Evolutionary conservation across 2,329 filamentous ascomycete genomes (phyloP), one percentile per base, ranked within the genome.

Genomic region (Ascomycota sp.): DNA sequence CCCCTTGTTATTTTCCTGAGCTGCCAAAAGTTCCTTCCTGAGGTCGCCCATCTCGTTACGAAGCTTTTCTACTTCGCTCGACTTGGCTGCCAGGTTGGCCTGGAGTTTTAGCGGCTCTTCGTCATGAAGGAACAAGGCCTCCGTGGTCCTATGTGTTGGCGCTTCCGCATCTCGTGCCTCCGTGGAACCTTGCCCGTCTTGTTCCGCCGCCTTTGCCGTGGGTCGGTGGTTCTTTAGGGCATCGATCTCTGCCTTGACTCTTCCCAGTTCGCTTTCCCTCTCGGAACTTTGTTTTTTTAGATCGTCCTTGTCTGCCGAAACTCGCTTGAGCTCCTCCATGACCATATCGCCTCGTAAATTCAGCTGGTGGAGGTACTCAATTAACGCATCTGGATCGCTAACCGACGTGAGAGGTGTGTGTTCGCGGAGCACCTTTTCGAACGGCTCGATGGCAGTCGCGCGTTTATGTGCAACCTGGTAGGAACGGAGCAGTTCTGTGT

Each of bases 51-150:
- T 69, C 40, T 89, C 71, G 3, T 59, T 52, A 39, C 75, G 74
- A 10, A 95, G 65, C 27, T 62, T 65, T 30, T 71, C 65, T 23
- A 89, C 70, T 48, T 86, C 74, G 25, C 69, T 65, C 8, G 74
- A 59, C 42, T 77, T 79, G 33, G 73, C 65, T 30, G 72, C 63
- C 4, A 89, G 50, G 39, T 89, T 76, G 1, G 67, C 63, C 43
- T 91, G 76, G n/a, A 93, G 55, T 31, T 79, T 70, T 3, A 80
- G 78, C 10, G 91, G 62, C 51, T 95, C 86, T 30, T 76, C 75
- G 34, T 95, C 85, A 41, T 83, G 91, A 0, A 83, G 93, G 53
- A 94, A 94, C 52, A 94, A 77, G 29, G 92, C 80, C 38, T 85
- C 78, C 10, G 19, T 15, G 4, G 26, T 5, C 15, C 20, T 27